Conservation (phyloP, 257 asterid genomes). For the Mentha longifolia region DNA sequence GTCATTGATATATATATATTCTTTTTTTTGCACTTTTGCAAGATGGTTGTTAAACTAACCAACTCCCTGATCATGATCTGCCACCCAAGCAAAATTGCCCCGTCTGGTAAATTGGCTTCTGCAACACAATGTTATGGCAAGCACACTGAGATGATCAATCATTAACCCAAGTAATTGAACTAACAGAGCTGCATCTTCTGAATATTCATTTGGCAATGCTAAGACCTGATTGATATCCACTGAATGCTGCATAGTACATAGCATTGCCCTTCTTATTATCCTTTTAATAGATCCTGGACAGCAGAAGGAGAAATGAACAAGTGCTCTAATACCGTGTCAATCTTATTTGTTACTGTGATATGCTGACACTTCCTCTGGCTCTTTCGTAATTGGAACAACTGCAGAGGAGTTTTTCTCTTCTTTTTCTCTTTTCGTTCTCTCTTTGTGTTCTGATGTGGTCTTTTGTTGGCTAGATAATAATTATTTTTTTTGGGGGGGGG, state of each 20-base stretch:
- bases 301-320: too few relatives aligned
- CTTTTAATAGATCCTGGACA: too few relatives aligned
- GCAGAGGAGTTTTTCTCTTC: constrained; percentile 15
- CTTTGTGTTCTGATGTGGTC: not conserved
- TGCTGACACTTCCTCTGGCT: not conserved
- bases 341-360: constrained; percentile 1
- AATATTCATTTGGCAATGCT: constrained; percentile 13
- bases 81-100: not conserved
- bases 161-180: constrained; percentile 6
- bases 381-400: constrained; percentile 1
- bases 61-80: not conserved
- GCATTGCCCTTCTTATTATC: too few relatives aligned
- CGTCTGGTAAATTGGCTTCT: constrained; percentile 19
- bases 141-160: constrained; percentile 18
- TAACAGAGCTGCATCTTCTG: constrained; percentile 13
- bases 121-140: constrained; percentile 4
- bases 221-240: constrained; percentile 15
- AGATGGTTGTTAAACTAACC: not conserved
- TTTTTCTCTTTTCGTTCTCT: not conserved
- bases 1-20: not conserved
- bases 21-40: not conserved
- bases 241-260: too few relatives aligned
- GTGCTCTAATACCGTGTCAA: not conserved
- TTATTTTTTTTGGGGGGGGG: too few relatives aligned
- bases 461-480: constrained; percentile 13